A percentile compares a stretch with the other conserved stretches of the same genome.
Evolutionary conservation across 1,284 basidiomycete genomes (phyloP).

Genomic region (Apiotrichum gamsii): DNA sequence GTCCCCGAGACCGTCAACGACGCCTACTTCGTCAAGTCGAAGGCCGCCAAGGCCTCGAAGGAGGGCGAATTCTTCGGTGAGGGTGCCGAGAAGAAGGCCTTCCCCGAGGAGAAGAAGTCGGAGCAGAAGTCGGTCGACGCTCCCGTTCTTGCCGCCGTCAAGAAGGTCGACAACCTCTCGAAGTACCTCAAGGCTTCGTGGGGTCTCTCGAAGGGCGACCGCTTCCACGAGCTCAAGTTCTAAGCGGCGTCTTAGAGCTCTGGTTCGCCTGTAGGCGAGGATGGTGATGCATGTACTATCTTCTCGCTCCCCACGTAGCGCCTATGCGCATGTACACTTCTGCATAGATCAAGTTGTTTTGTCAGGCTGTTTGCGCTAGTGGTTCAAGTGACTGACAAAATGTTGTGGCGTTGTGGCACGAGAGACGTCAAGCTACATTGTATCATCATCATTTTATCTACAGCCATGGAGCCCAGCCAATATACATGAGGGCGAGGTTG

Average conservation of each 20-base stretch:
- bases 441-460: no score
- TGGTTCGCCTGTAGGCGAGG: slow-evolving; percentile 7
- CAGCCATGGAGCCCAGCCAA: slow-evolving; percentile 80
- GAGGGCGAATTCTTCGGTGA: slow-evolving; percentile 96
- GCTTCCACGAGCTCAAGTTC: slow-evolving; percentile 50
- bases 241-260: slow-evolving; percentile 21
- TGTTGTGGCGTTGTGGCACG: no score
- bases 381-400: no score
- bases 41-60: slow-evolving; percentile 66
- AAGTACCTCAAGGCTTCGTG: slow-evolving; percentile 94
- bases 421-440: no score
- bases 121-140: slow-evolving; percentile 90
- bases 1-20: slow-evolving; percentile 88
- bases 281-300: slow-evolving; percentile 28
- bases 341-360: no score
- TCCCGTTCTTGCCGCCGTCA: slow-evolving; percentile 74
- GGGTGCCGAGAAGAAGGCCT: slow-evolving; percentile 79
- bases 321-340: no score
- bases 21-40: slow-evolving; percentile 84
- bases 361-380: no score
- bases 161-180: slow-evolving; percentile 84
- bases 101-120: slow-evolving; percentile 80
- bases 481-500: slow-evolving; percentile 58
- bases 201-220: slow-evolving; percentile 84
- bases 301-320: slow-evolving; percentile 5